phyloP scores from a whole-genome alignment of 495 filamentous ascomycete genomes.

The Poronia punctata region DNA sequence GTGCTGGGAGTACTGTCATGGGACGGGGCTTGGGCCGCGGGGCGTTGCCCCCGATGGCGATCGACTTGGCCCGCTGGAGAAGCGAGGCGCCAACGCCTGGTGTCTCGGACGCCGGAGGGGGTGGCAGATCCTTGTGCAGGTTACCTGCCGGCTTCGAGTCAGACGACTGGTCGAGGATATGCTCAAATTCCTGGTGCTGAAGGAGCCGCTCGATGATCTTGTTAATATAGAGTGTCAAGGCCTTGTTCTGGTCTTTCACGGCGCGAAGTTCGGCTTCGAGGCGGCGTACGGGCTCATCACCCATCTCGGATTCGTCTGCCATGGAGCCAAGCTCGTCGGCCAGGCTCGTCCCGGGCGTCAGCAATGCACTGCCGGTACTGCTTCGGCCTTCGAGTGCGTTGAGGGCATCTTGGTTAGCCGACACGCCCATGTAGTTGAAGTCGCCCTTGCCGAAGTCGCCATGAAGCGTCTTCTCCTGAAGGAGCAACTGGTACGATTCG shows the following conservation, averaged over 20 bases:
- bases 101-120: conserved; percentile 62
- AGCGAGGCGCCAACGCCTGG: conserved; percentile 48
- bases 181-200: conserved; percentile 89
- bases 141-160: conserved; percentile 48
- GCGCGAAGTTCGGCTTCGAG: conserved; percentile 71
- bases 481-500: conserved; percentile 90
- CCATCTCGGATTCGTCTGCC: conserved; percentile 43
- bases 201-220: conserved; percentile 93
- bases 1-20: conserved; percentile 55
- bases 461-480: conserved; percentile 88
- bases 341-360: conserved; percentile 54
- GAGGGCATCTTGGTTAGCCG: conserved; percentile 48
- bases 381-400: conserved; percentile 48
- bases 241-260: conserved; percentile 94
- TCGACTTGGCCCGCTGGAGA: conserved; percentile 75
- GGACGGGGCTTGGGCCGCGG: conserved; percentile 44
- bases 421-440: conserved; percentile 58
- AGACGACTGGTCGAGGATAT: conserved; percentile 73
- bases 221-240: conserved; percentile 93
- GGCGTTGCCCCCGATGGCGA: conserved; percentile 39
- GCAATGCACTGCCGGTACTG: conserved; percentile 28
- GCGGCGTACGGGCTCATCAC: conserved; percentile 53
- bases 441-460: conserved; percentile 86
- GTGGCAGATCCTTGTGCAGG: conserved; percentile 81
- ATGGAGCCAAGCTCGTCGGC: conserved; percentile 76